Percentiles rank a stretch among this genome's conserved stretches.
Conservation (phyloP, 176 grass and related monocot genomes). For the Zea mays region DNA sequence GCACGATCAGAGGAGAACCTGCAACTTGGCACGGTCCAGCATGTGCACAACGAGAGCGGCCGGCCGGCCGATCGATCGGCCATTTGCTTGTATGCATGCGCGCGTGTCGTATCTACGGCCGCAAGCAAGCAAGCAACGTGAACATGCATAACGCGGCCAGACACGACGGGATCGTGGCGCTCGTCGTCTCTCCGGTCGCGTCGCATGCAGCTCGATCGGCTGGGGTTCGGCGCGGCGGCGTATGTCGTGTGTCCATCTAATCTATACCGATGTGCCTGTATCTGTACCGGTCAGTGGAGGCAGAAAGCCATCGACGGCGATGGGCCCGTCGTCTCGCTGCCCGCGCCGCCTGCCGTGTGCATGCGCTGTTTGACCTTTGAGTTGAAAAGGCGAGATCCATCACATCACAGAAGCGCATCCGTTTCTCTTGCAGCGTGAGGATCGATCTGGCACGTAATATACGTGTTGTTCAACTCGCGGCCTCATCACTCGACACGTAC, state of each 20-base stretch:
- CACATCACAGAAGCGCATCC: background rate
- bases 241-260: background rate
- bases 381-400: slow-evolving; percentile 36
- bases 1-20: too few species aligned
- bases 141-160: background rate
- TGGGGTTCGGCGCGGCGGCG: background rate
- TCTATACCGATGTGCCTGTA: slow-evolving; percentile 6
- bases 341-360: background rate
- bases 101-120: too few species aligned
- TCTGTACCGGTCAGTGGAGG: slow-evolving; percentile 61
- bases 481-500: background rate
- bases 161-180: background rate
- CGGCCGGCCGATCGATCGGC: too few species aligned
- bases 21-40: too few species aligned
- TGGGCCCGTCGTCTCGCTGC: background rate
- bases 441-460: too few species aligned
- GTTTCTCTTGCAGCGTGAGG: background rate
- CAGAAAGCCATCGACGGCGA: slow-evolving; percentile 66
- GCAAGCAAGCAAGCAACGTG: background rate
- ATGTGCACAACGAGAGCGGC: too few species aligned
- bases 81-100: too few species aligned
- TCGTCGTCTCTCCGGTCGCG: background rate
- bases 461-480: background rate
- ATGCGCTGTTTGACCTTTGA: slow-evolving; percentile 41
- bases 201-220: background rate